These are phyloP conservation scores for Diaporthe citriasiana DNA, from an alignment of 2,329 filamentous ascomycete species.

Conservation along the genomic window DNA sequence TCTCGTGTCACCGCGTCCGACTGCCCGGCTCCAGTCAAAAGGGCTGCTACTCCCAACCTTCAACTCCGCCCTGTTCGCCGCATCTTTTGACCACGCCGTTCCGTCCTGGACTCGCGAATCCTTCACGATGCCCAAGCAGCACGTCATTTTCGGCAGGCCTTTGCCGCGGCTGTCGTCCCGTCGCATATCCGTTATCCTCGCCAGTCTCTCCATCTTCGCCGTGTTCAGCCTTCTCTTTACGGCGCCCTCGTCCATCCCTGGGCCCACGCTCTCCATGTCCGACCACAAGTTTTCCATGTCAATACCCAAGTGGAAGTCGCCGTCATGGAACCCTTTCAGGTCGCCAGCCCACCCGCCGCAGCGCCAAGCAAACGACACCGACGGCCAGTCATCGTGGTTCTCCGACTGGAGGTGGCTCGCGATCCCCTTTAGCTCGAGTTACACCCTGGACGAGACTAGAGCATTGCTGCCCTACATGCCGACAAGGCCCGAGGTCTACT, in stretches of 20 bases:
- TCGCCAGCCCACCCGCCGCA: conserved; percentile 79
- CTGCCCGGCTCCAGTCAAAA: not conserved
- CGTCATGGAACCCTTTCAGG: conserved; percentile 75
- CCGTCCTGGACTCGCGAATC: not conserved
- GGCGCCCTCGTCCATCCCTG: conserved; percentile 63
- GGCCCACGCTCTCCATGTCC: conserved; percentile 64
- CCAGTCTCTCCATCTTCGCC: conserved; percentile 66
- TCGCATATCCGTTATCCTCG: conserved; percentile 66
- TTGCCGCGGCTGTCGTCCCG: conserved; percentile 66
- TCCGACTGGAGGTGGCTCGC: conserved; percentile 91
- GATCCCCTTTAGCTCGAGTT: conserved; percentile 83
- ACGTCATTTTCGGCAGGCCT: conserved; percentile 62
- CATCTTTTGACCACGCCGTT: conserved; percentile 3
- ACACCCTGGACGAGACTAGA: conserved; percentile 85
- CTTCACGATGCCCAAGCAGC: conserved; percentile 62
- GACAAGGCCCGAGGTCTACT: conserved; percentile 83
- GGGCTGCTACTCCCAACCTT: conserved; percentile 12
- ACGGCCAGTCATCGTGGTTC: conserved; percentile 86
- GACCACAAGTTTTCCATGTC: conserved; percentile 61
- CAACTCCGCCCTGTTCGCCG: not conserved
- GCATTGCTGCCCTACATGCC: conserved; percentile 84
- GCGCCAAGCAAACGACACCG: conserved; percentile 82
- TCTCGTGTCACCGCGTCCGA: not conserved
- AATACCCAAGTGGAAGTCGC: conserved; percentile 58
- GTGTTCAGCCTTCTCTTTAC: conserved; percentile 67